These are phyloP conservation scores for Phytophthora niederhauseri DNA, from an alignment of 352 stramenopile species.

Conservation along the genomic window DNA sequence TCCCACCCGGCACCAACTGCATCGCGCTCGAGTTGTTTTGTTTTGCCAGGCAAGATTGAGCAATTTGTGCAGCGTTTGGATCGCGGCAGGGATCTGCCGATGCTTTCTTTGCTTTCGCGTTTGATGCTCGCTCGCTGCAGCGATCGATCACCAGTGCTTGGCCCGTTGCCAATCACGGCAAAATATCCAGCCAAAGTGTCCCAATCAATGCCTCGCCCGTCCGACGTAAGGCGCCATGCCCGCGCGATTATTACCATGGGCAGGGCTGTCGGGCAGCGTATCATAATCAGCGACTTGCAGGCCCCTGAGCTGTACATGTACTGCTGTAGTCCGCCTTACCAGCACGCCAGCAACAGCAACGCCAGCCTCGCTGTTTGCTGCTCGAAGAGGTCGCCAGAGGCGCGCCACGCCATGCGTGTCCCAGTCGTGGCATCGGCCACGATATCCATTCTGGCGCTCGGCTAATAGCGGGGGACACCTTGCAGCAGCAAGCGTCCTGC, in stretches of 20 bases:
- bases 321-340: neutral
- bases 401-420: neutral
- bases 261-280: neutral
- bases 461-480: neutral
- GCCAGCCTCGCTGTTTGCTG: neutral
- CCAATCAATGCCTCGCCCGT: constrained; percentile 12
- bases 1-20: neutral
- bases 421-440: neutral
- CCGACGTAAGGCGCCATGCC: neutral
- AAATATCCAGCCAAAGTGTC: constrained; percentile 31
- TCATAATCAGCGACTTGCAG: neutral
- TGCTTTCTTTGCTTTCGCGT: neutral
- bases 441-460: neutral
- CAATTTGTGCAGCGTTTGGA: neutral
- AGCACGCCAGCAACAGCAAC: neutral
- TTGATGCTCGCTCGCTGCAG: neutral
- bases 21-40: neutral
- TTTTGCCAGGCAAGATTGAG: neutral
- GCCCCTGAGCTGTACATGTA: neutral
- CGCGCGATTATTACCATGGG: constrained; percentile 13
- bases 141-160: neutral
- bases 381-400: neutral
- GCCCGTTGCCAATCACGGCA: constrained; percentile 9
- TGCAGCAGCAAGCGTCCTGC: neutral
- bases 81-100: neutral